phyloP scores from a whole-genome alignment of 768 basidiomycete species.

The Polyporus arcularius region DNA sequence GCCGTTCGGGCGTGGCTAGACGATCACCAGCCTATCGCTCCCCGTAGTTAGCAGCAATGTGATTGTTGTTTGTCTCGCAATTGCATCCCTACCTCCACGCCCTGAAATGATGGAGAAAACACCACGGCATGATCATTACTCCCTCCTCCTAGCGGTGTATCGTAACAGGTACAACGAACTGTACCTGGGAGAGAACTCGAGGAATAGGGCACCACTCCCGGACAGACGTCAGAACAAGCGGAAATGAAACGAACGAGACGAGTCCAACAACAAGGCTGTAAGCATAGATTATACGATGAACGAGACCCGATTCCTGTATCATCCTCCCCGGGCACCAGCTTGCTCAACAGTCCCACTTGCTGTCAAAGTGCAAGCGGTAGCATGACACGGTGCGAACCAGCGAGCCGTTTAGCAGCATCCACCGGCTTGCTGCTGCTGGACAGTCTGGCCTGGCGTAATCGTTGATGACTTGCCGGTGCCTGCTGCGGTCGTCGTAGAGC shows the following conservation, averaged over 20 bases:
- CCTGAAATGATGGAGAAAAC: background rate
- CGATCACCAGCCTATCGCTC: conserved; percentile 29
- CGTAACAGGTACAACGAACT: conserved; percentile 19
- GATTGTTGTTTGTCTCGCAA: background rate
- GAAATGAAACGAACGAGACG: conserved; percentile 17
- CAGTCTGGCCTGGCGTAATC: conserved; percentile 81
- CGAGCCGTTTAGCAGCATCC: conserved; percentile 71
- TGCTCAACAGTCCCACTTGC: background rate
- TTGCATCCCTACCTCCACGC: background rate
- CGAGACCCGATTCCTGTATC: conserved; percentile 21
- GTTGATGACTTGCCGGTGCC: conserved; percentile 76
- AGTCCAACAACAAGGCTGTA: conserved; percentile 31
- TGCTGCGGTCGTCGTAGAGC: conserved; percentile 72
- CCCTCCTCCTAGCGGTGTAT: conserved; percentile 15
- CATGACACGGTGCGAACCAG: background rate
- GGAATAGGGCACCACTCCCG: conserved; percentile 10
- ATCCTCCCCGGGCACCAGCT: conserved; percentile 8
- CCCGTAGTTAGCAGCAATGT: background rate
- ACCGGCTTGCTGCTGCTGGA: conserved; percentile 70
- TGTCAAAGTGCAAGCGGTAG: conserved; percentile 2
- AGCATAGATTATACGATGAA: conserved; percentile 32
- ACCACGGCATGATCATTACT: conserved; percentile 13
- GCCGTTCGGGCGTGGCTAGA: conserved; percentile 86
- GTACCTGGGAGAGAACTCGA: conserved; percentile 1
- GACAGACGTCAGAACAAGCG: conserved; percentile 12